phyloP scores from a whole-genome alignment of 257 asterid species.

The Solanum ahanhuiri region DNA sequence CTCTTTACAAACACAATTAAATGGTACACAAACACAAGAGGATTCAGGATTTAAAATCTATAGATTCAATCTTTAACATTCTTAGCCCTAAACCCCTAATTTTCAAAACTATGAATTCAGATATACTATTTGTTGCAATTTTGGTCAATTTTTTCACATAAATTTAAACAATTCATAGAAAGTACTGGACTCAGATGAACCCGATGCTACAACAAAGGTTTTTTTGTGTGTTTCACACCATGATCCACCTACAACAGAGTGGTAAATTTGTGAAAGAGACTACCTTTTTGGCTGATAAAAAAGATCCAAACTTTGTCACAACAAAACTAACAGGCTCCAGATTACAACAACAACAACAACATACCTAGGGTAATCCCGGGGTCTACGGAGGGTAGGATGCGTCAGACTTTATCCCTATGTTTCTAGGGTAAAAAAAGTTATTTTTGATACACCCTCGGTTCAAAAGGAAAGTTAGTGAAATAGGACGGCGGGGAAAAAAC shows the following conservation, averaged over 20 bases:
- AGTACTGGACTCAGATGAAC: background rate
- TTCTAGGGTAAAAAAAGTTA: background rate
- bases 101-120: background rate
- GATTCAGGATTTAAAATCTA: background rate
- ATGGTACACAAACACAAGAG: background rate
- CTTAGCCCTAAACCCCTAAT: background rate
- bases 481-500: background rate
- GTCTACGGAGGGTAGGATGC: background rate
- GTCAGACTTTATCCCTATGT: background rate
- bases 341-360: background rate
- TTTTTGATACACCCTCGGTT: background rate
- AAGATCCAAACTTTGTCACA: background rate
- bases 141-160: background rate
- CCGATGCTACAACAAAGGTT: background rate
- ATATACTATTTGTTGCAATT: background rate
- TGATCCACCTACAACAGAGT: background rate
- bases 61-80: background rate
- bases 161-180: background rate
- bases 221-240: background rate
- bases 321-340: background rate
- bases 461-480: background rate
- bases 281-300: background rate
- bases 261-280: background rate
- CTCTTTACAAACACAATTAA: background rate
- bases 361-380: background rate